Percentiles rank a stretch among this genome's conserved stretches.
These are phyloP conservation scores for Sclerotinia minor DNA, from an alignment of 2,329 filamentous ascomycete genomes.

Conservation along the genomic window DNA sequence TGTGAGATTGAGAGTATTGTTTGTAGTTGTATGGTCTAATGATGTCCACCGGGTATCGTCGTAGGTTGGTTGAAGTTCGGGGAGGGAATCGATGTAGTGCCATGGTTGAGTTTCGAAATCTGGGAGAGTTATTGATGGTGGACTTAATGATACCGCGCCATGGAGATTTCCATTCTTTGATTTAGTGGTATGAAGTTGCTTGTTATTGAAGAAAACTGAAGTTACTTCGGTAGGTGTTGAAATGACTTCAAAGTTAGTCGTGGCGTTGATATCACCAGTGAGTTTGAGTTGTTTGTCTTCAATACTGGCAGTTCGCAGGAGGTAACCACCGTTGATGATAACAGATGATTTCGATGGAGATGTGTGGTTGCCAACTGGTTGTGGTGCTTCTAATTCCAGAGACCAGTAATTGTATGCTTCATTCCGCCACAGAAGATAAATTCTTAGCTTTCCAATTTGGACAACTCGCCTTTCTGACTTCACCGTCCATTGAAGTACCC, in stretches of 20 bases:
- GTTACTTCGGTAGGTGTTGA: slow-evolving; percentile 53
- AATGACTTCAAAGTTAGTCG: slow-evolving; percentile 54
- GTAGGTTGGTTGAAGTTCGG: slow-evolving; percentile 61
- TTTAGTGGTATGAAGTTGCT: slow-evolving; percentile 45
- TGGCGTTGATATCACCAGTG: slow-evolving; percentile 69
- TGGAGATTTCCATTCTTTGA: slow-evolving; percentile 51
- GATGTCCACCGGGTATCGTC: slow-evolving; percentile 69
- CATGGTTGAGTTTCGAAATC: slow-evolving; percentile 57
- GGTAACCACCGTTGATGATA: slow-evolving; percentile 62
- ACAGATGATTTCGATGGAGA: slow-evolving; percentile 41
- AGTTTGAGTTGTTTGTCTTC: slow-evolving; percentile 56
- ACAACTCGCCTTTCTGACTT: slow-evolving; percentile 52
- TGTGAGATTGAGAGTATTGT: slow-evolving; percentile 50
- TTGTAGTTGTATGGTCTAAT: slow-evolving; percentile 34
- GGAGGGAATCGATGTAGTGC: slow-evolving; percentile 68
- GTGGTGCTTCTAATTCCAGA: slow-evolving; percentile 10
- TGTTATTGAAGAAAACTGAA: slow-evolving; percentile 31
- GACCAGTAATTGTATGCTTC: slow-evolving; percentile 68
- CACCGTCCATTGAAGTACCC: slow-evolving; percentile 51
- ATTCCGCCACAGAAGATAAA: slow-evolving; percentile 53
- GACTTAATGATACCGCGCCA: slow-evolving; percentile 48
- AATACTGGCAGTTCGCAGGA: slow-evolving; percentile 59
- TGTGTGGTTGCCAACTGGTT: slow-evolving; percentile 21
- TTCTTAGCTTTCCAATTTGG: slow-evolving; percentile 43
- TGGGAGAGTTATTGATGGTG: slow-evolving; percentile 55